Percentiles rank a stretch among this genome's conserved stretches.
Conservation (phyloP, 2,329 filamentous ascomycete genomes). For the Botrytis tulipae region DNA sequence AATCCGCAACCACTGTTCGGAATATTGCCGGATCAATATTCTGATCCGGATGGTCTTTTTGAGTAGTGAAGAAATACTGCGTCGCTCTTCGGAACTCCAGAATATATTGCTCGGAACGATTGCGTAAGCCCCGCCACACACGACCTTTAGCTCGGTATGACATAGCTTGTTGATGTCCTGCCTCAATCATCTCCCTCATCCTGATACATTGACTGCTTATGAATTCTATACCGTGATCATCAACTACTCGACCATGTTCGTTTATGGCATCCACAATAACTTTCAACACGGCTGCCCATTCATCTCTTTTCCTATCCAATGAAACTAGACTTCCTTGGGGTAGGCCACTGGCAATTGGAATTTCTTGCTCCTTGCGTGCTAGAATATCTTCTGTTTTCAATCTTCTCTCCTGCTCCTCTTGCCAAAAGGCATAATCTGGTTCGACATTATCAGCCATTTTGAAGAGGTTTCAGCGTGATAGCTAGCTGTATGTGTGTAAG, state of each 20-base stretch:
- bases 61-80: slow-evolving; percentile 7
- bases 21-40: background rate
- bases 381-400: background rate
- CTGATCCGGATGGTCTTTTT: background rate
- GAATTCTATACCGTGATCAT: background rate
- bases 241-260: background rate
- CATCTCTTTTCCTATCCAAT: background rate
- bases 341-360: too few relatives aligned
- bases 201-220: background rate
- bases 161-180: background rate
- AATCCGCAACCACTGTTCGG: slow-evolving; percentile 5
- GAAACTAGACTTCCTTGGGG: background rate
- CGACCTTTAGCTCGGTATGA: slow-evolving; percentile 28
- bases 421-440: background rate
- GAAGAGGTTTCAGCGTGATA: background rate
- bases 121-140: slow-evolving; percentile 22
- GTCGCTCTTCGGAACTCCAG: slow-evolving; percentile 8
- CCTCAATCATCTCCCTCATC: background rate
- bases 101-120: slow-evolving; percentile 13
- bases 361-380: background rate
- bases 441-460: background rate
- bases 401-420: background rate
- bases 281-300: background rate
- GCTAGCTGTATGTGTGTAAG: background rate
- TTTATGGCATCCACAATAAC: background rate